These are phyloP conservation scores for Pyrenula massariospora DNA, from an alignment of 495 filamentous ascomycete species.

Conservation along the genomic window DNA sequence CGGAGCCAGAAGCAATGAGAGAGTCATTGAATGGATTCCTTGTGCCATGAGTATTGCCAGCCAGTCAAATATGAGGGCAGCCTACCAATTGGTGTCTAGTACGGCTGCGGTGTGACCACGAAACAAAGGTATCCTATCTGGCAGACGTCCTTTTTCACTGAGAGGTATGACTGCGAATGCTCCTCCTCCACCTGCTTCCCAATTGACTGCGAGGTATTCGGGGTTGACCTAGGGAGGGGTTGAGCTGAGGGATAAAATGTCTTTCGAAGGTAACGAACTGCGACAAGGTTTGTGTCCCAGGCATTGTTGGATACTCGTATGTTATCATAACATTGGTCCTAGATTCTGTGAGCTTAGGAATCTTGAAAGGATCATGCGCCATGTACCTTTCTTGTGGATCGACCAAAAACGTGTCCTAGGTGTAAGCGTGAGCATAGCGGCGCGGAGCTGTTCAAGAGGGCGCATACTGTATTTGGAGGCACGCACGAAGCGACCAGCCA, in stretches of 20 bases:
- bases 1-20: slow-evolving; percentile 84
- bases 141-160: slow-evolving; percentile 74
- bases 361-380: slow-evolving; percentile 5
- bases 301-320: slow-evolving; percentile 90
- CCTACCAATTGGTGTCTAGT: slow-evolving; percentile 94
- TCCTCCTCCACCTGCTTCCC: slow-evolving; percentile 93
- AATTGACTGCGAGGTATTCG: slow-evolving; percentile 93
- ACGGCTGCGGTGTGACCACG: slow-evolving; percentile 91
- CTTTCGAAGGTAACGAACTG: slow-evolving; percentile 40
- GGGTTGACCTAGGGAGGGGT: slow-evolving; percentile 62
- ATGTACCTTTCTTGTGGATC: slow-evolving; percentile 75
- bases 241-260: slow-evolving; percentile 11
- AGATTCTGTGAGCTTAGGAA: slow-evolving; percentile 6
- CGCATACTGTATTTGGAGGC: slow-evolving; percentile 95
- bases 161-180: slow-evolving; percentile 95
- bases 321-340: slow-evolving; percentile 96
- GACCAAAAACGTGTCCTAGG: slow-evolving; percentile 94
- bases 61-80: slow-evolving; percentile 5
- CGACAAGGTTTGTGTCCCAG: slow-evolving; percentile 97
- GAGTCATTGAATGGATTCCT: slow-evolving; percentile 95
- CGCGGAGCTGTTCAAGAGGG: slow-evolving; percentile 4
- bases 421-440: slow-evolving; percentile 15
- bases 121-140: slow-evolving; percentile 89
- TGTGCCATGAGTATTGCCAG: slow-evolving; percentile 16
- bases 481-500: slow-evolving; percentile 96